Conservation (phyloP, 208 protist genomes). For the Blastocrithidia nonstop region DNA sequence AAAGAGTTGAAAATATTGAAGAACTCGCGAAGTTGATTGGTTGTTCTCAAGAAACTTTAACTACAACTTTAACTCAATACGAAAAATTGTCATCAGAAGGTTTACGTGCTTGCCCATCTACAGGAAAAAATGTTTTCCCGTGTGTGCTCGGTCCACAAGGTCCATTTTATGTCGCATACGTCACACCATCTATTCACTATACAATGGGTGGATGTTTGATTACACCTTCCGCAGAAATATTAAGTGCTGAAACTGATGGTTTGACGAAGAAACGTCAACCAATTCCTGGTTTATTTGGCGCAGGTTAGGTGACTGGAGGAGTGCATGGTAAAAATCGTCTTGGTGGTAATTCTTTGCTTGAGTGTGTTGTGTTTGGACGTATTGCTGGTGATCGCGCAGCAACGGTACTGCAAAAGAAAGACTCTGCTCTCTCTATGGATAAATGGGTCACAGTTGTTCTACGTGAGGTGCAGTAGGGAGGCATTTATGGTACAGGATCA, state of each 20-base stretch:
- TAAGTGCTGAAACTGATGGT: constrained; percentile 24
- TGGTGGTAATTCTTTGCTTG: constrained; percentile 92
- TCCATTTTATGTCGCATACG: constrained; percentile 63
- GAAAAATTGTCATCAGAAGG: too few species aligned
- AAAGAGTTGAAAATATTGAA: constrained; percentile 20
- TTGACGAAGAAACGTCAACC: too few species aligned
- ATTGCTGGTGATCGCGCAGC: constrained; percentile 63
- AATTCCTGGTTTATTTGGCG: constrained; percentile 87
- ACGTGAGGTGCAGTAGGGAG: constrained; percentile 10
- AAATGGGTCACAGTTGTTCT: not conserved
- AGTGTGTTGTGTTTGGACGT: constrained; percentile 49
- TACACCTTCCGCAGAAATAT: constrained; percentile 61
- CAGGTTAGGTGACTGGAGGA: constrained; percentile 93
- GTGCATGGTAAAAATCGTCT: constrained; percentile 94
- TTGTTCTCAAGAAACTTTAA: constrained; percentile 21
- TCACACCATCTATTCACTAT: constrained; percentile 95
- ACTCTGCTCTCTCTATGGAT: constrained; percentile 1
- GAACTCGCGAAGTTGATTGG: constrained; percentile 57
- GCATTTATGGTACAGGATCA: constrained; percentile 25
- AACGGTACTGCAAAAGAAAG: constrained; percentile 20
- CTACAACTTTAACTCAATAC: too few species aligned
- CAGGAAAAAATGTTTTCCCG: constrained; percentile 74
- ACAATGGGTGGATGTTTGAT: constrained; percentile 93
- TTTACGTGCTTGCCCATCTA: constrained; percentile 28
- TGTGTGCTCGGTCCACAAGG: constrained; percentile 38